Conservation (phyloP, 2,329 filamentous ascomycete genomes). For the Myotisia sp. region DNA sequence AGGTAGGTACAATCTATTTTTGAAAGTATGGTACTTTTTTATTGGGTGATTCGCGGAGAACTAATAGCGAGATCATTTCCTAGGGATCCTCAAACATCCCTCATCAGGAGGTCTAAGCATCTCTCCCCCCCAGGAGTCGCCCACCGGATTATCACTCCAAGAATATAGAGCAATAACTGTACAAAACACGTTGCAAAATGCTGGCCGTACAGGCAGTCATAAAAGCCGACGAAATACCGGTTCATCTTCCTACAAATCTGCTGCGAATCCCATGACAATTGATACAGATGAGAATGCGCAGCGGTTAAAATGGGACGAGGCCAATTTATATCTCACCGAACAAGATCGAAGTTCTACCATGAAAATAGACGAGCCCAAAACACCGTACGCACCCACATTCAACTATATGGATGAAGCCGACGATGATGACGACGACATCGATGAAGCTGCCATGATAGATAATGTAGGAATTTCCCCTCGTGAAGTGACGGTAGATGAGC, state of each 20-base stretch:
- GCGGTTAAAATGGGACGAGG: constrained; percentile 95
- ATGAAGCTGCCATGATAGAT: constrained; percentile 16
- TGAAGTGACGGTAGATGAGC: constrained; percentile 54
- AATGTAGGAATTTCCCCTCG: constrained; percentile 50
- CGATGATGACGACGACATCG: constrained; percentile 35
- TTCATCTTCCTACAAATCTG: constrained; percentile 56
- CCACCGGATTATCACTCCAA: constrained; percentile 20
- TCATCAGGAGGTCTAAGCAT: too few species aligned
- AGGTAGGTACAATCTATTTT: constrained; percentile 19
- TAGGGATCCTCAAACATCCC: constrained; percentile 91
- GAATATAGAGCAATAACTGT: constrained; percentile 75
- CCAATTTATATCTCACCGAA: constrained; percentile 91
- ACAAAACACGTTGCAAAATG: constrained; percentile 88
- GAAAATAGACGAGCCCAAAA: constrained; percentile 99
- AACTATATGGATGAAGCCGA: constrained; percentile 78
- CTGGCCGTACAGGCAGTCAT: constrained; percentile 58
- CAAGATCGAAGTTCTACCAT: constrained; percentile 90
- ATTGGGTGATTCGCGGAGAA: too few species aligned
- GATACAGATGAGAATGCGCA: constrained; percentile 49
- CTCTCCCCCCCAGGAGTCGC: too few species aligned
- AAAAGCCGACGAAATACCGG: constrained; percentile 39
- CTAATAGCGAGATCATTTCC: too few species aligned
- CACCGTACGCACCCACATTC: constrained; percentile 84
- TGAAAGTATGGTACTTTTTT: too few species aligned
- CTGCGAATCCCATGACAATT: constrained; percentile 30